These are phyloP conservation scores for Sesbania bispinosa DNA, from an alignment of 306 rosid genomes.

Conservation along the genomic window DNA sequence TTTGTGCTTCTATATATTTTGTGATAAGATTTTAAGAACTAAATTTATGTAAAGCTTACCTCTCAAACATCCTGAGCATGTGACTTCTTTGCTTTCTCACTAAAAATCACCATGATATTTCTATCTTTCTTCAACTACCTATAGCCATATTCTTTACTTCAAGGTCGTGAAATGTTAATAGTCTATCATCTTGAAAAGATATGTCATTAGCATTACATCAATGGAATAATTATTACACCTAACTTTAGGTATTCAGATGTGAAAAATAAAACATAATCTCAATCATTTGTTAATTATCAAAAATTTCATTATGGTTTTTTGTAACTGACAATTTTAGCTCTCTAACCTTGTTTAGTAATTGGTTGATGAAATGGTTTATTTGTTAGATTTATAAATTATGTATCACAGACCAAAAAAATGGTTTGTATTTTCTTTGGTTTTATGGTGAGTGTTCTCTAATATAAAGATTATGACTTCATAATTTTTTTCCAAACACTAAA, in stretches of 20 bases:
- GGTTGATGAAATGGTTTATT: too few species aligned
- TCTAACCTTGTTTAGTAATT: too few species aligned
- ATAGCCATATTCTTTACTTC: not conserved
- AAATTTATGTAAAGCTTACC: not conserved
- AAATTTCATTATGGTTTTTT: too few species aligned
- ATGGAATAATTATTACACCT: not conserved
- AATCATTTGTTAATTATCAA: not conserved
- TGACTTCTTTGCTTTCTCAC: not conserved
- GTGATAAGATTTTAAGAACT: not conserved
- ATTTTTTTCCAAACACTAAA: too few species aligned
- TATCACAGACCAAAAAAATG: too few species aligned
- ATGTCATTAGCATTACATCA: not conserved
- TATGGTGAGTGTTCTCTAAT: too few species aligned
- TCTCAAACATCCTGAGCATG: not conserved
- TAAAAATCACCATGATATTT: not conserved
- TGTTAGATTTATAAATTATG: too few species aligned
- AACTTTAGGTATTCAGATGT: not conserved
- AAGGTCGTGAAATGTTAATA: not conserved
- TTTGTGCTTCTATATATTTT: not conserved
- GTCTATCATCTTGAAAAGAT: not conserved
- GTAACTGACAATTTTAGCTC: too few species aligned
- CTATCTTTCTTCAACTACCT: not conserved
- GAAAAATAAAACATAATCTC: not conserved
- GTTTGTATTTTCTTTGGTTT: too few species aligned
- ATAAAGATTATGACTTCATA: too few species aligned